Evolutionary conservation across 768 basidiomycete genomes (phyloP), one percentile per base, ranked within the genome.

Genomic region (Mycena vulgaris): DNA sequence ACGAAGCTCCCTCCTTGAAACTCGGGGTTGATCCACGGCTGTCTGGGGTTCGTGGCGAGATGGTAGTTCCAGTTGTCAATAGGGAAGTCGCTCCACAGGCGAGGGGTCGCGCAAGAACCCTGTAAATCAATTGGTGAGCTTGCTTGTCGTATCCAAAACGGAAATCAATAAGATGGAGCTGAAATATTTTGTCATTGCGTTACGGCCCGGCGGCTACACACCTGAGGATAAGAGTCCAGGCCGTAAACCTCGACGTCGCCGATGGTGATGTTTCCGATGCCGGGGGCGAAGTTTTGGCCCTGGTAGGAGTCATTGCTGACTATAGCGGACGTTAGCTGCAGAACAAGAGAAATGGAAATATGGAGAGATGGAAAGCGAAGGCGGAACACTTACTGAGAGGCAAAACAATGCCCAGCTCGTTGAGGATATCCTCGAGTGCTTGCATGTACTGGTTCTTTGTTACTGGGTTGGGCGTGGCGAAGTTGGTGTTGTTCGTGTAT

Each of bases 381-480:
- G 30, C 40, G 52, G 23, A 45, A 53, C 35, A 49, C 66, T 23
- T 23, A 68, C 66, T 68, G 30, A 68, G 66, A 45, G 66, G 66
- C 52, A 68, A 62, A 27, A 68, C 66, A 19, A 68, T 68, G n/a
- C 66, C 66, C 59, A 68, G 39, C 40, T 53, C 66, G 30, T 42
- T 53, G 25, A 68, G 59, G 27, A 68, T 68, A 37, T 68, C 66
- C 59, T 68, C 66, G 31, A 68, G 66, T 23, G 66, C 66, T 28
- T 68, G 66, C 66, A 68, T 68, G 52, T 68, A 68, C 33, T 61
- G 59, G 27, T 68, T 68, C 33, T 68, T 68, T 52, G 66, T 68
- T 23, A 68, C 66, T 28, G 66, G 59, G 59, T 68, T 68, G 23
- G 68, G 68, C 23, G 68, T 63, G 25, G 68, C 68, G 16, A 69